These are phyloP conservation scores for Podaxis sp. DNA, from an alignment of 768 basidiomycete genomes.

Conservation along the genomic window DNA sequence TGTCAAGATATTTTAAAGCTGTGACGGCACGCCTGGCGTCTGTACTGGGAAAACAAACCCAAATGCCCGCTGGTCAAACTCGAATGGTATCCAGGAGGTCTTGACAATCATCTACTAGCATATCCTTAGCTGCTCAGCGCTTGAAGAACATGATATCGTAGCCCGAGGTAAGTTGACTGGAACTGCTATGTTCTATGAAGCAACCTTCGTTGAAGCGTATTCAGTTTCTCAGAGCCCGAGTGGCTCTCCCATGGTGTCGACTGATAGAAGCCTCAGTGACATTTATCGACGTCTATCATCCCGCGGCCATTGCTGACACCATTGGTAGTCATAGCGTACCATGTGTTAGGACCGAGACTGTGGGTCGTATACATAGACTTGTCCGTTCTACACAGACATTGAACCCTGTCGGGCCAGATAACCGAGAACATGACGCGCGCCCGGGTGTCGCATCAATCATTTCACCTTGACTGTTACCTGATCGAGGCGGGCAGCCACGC, in stretches of 20 bases:
- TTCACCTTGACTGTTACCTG: background rate
- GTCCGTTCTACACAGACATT: background rate
- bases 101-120: background rate
- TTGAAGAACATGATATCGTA: background rate
- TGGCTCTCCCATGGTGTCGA: too few species aligned
- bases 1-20: background rate
- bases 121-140: background rate
- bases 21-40: background rate
- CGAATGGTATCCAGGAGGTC: background rate
- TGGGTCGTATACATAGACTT: background rate
- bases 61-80: background rate
- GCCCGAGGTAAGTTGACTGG: too few species aligned
- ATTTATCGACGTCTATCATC: background rate
- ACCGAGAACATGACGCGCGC: background rate
- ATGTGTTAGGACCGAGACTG: background rate
- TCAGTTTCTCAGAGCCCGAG: too few species aligned
- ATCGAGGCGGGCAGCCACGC: background rate
- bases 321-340: background rate
- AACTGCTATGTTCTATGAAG: too few species aligned
- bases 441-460: background rate
- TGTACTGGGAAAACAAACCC: background rate
- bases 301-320: background rate
- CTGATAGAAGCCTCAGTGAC: too few species aligned
- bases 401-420: background rate
- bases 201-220: too few species aligned